A percentile compares a stretch with the other conserved stretches of the same genome.
These are phyloP conservation scores for Podila verticillata DNA, from an alignment of 192 early-diverging fungal genomes.

Conservation along the genomic window DNA sequence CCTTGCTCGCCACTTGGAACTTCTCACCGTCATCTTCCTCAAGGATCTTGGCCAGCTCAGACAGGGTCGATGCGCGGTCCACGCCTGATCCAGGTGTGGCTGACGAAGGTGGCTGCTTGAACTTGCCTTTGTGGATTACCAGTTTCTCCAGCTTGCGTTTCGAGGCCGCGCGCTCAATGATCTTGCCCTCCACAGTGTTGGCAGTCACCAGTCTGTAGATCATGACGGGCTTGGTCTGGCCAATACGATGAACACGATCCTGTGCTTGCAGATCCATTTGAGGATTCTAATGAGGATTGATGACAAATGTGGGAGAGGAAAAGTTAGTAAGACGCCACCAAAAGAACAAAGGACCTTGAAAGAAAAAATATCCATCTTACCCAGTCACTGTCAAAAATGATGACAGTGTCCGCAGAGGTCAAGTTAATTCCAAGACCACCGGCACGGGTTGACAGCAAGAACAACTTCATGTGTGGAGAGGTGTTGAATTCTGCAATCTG, in stretches of 20 bases:
- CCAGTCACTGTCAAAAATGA: slow-evolving; percentile 97
- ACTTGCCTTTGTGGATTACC: slow-evolving; percentile 92
- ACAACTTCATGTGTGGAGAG: slow-evolving; percentile 72
- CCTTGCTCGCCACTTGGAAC: slow-evolving; percentile 64
- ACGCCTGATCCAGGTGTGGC: slow-evolving; percentile 5
- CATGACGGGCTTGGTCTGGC: slow-evolving; percentile 91
- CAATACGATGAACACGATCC: slow-evolving; percentile 96
- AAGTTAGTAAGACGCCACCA: not conserved
- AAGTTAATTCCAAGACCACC: slow-evolving; percentile 98
- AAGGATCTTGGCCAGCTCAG: slow-evolving; percentile 80
- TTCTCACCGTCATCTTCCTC: slow-evolving; percentile 76
- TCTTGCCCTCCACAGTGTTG: slow-evolving; percentile 86
- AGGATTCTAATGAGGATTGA: slow-evolving; percentile 75
- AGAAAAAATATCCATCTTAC: slow-evolving; percentile 40
- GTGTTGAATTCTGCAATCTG: slow-evolving; percentile 84
- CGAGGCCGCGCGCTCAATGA: slow-evolving; percentile 80
- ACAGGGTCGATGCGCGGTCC: slow-evolving; percentile 58
- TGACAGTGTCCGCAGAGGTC: slow-evolving; percentile 95
- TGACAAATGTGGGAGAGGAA: not conserved
- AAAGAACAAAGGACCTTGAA: slow-evolving; percentile 2
- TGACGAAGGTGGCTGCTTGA: slow-evolving; percentile 64
- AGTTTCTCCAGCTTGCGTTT: slow-evolving; percentile 93
- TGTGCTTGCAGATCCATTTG: slow-evolving; percentile 98
- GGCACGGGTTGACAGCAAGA: slow-evolving; percentile 93
- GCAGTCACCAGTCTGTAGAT: slow-evolving; percentile 89